Evolutionary conservation across 2,329 filamentous ascomycete species (phyloP).

Genomic region (Xylariaceae sp.): DNA sequence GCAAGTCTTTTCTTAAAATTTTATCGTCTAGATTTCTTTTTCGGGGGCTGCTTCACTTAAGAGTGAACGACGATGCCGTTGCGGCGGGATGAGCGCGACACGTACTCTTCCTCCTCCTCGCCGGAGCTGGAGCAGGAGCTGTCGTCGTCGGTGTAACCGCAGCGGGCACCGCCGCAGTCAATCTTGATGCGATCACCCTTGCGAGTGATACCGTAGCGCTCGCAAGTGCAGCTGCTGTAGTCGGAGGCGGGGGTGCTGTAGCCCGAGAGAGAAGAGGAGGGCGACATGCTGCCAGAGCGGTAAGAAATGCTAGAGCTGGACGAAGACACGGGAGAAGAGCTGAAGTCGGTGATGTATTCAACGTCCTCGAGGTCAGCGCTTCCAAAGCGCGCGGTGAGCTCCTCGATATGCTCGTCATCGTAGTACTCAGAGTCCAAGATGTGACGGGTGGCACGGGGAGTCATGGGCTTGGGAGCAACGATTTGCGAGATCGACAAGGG

Average conservation of each 20-base stretch:
- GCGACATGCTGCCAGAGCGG: conserved; percentile 66
- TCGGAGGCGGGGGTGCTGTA: conserved; percentile 76
- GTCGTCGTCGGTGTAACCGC: conserved; percentile 71
- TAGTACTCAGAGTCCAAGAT: conserved; percentile 79
- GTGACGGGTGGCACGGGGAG: conserved; percentile 79
- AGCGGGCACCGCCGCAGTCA: conserved; percentile 86
- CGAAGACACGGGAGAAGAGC: conserved; percentile 58
- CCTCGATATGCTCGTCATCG: conserved; percentile 66
- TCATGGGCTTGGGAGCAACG: conserved; percentile 81
- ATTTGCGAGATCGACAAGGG: conserved; percentile 85
- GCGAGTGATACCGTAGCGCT: conserved; percentile 94
- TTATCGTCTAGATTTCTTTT: conserved; percentile 20
- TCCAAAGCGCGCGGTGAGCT: conserved; percentile 71
- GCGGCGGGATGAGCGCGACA: conserved; percentile 52
- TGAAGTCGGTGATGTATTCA: conserved; percentile 51
- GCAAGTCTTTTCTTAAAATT: conserved; percentile 25
- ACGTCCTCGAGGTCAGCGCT: conserved; percentile 54
- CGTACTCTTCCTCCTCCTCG: conserved; percentile 58
- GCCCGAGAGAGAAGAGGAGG: conserved; percentile 67
- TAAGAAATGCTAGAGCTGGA: conserved; percentile 65
- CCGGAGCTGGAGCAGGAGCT: conserved; percentile 64
- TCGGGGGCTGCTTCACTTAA: conserved; percentile 25
- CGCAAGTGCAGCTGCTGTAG: conserved; percentile 79
- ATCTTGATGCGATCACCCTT: conserved; percentile 90
- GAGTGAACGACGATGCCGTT: conserved; percentile 56